Percentiles rank a stretch among this genome's conserved stretches.
These are phyloP conservation scores for Auxenochlorella pyrenoidosa DNA, from an alignment of 139 green algal species.

Conservation along the genomic window DNA sequence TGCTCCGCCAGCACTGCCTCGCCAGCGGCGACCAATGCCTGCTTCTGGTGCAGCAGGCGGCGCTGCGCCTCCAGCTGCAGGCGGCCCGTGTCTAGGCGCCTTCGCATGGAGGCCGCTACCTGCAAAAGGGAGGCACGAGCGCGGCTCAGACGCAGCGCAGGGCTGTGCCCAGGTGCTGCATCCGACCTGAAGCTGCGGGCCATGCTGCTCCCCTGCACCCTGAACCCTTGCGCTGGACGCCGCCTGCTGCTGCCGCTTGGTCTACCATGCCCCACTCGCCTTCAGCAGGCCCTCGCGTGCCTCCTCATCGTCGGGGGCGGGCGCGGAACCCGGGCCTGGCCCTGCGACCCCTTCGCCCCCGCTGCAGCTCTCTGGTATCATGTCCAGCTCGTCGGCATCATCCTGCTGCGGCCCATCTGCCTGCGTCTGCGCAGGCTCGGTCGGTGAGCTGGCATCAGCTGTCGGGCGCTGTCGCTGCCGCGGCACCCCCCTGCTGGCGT, in stretches of 20 bases:
- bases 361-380: not conserved
- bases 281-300: slow-evolving; percentile 21
- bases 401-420: not conserved
- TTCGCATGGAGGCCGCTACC: slow-evolving; percentile 2
- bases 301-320: not conserved
- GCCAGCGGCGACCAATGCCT: not conserved
- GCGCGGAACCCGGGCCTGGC: not conserved
- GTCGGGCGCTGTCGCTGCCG: too few species aligned
- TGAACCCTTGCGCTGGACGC: too few species aligned
- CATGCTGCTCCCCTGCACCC: too few species aligned
- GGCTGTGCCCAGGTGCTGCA: too few species aligned
- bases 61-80: slow-evolving; percentile 13
- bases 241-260: too few species aligned
- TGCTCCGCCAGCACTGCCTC: slow-evolving; percentile 19
- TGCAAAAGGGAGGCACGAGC: not conserved
- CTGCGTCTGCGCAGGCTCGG: not conserved
- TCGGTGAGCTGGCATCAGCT: too few species aligned
- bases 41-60: slow-evolving; percentile 27
- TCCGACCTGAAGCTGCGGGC: too few species aligned
- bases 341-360: not conserved
- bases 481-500: too few species aligned
- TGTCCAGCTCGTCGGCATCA: not conserved
- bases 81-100: slow-evolving; percentile 8
- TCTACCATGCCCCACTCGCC: not conserved
- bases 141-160: too few species aligned